Evolutionary conservation across 495 filamentous ascomycete species (phyloP).

Genomic region (Eremomyces bilateralis): DNA sequence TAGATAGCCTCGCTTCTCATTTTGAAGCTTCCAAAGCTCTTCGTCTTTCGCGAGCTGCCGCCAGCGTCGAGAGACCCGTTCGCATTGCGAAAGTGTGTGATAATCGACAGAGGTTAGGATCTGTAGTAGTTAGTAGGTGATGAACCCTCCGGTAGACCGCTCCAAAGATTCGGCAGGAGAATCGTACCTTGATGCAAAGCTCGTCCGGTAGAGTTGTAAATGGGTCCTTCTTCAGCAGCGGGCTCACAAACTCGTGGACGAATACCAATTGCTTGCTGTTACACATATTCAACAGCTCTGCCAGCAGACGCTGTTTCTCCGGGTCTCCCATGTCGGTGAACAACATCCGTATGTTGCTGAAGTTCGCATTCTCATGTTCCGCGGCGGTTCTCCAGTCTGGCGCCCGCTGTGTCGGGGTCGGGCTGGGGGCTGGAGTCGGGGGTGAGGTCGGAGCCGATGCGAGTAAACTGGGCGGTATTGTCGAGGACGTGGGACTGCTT

Average conservation of each 20-base stretch:
- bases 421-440: conserved; percentile 46
- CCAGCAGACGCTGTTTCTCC: conserved; percentile 44
- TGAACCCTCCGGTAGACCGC: conserved; percentile 1
- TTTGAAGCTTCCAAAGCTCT: conserved; percentile 93
- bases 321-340: conserved; percentile 31
- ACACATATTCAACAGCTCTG: conserved; percentile 73
- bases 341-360: conserved; percentile 30
- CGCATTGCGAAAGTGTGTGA: conserved; percentile 74
- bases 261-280: conserved; percentile 89
- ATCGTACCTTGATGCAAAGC: conserved; percentile 60
- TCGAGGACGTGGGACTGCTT: conserved; percentile 24
- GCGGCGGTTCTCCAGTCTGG: conserved; percentile 35
- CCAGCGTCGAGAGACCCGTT: conserved; percentile 85
- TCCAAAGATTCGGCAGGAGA: not conserved
- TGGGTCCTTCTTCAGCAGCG: conserved; percentile 84
- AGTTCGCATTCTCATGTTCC: conserved; percentile 33
- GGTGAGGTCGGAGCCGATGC: conserved; percentile 47
- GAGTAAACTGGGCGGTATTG: conserved; percentile 34
- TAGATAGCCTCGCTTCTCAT: conserved; percentile 74
- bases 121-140: conserved; percentile 20
- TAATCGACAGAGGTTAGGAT: conserved; percentile 90
- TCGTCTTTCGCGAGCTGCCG: conserved; percentile 84
- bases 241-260: conserved; percentile 79
- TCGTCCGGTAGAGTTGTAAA: conserved; percentile 80
- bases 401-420: conserved; percentile 36